Conservation (phyloP, 805 yeast genomes). For the Cyberlindnera euphorbiiphila region DNA sequence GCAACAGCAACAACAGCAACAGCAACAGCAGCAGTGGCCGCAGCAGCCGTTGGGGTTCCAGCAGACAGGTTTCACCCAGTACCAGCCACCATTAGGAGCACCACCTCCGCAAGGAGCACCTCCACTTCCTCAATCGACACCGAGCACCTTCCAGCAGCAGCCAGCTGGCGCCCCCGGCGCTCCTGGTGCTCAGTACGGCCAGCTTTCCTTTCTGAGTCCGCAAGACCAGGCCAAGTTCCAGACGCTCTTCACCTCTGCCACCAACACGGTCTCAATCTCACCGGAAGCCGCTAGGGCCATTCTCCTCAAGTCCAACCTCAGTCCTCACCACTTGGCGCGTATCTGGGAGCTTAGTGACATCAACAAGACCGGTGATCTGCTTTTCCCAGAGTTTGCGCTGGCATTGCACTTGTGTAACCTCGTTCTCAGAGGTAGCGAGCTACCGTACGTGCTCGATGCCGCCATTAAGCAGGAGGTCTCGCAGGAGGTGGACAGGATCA, state of each 20-base stretch:
- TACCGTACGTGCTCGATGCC: slow-evolving; percentile 70
- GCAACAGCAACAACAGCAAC: slow-evolving; percentile 8
- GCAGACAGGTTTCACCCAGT: slow-evolving; percentile 1
- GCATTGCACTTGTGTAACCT: slow-evolving; percentile 84
- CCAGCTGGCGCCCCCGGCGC: neutral
- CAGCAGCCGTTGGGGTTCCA: slow-evolving; percentile 5
- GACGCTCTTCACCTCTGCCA: slow-evolving; percentile 74
- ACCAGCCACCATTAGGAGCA: slow-evolving; percentile 1
- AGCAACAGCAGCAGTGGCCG: slow-evolving; percentile 15
- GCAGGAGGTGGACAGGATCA: slow-evolving; percentile 82
- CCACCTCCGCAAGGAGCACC: slow-evolving; percentile 2
- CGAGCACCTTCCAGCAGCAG: neutral
- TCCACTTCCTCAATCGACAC: neutral
- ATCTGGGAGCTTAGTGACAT: slow-evolving; percentile 92
- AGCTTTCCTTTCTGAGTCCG: slow-evolving; percentile 79
- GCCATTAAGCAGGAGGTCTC: slow-evolving; percentile 77
- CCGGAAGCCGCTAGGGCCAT: slow-evolving; percentile 78
- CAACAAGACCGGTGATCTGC: slow-evolving; percentile 73
- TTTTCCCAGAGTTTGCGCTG: slow-evolving; percentile 92
- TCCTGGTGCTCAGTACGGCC: too few species aligned
- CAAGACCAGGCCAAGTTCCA: slow-evolving; percentile 85
- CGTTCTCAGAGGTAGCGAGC: slow-evolving; percentile 68
- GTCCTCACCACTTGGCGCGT: slow-evolving; percentile 72
- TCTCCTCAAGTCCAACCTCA: slow-evolving; percentile 72
- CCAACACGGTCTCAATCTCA: slow-evolving; percentile 50